Conservation (phyloP, 768 basidiomycete species). For the Kwoniella sp. region DNA sequence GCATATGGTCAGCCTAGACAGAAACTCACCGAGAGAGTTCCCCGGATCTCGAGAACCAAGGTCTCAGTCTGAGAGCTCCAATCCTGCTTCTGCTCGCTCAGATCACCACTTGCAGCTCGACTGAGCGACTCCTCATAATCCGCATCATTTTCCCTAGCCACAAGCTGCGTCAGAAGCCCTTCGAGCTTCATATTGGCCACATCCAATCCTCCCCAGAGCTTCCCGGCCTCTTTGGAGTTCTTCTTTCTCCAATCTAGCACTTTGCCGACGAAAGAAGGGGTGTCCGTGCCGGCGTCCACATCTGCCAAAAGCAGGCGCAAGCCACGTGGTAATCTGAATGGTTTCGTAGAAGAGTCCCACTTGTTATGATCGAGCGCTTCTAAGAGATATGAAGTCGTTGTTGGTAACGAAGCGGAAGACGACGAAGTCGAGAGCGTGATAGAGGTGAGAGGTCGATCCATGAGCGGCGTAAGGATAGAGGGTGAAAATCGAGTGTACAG, state of each 20-base stretch:
- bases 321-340: constrained; percentile 80
- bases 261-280: constrained; percentile 87
- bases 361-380: constrained; percentile 44
- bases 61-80: neutral
- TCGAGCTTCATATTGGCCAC: constrained; percentile 32
- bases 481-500: constrained; percentile 77
- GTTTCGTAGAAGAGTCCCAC: constrained; percentile 73
- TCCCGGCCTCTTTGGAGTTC: constrained; percentile 60
- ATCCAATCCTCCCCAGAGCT: constrained; percentile 36
- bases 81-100: neutral
- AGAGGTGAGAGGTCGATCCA: constrained; percentile 20
- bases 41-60: constrained; percentile 1
- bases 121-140: constrained; percentile 26
- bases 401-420: neutral
- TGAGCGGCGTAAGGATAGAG: constrained; percentile 50
- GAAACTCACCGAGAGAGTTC: constrained; percentile 19
- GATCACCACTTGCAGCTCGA: neutral
- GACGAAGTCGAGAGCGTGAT: constrained; percentile 7
- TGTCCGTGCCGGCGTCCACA: constrained; percentile 93
- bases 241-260: constrained; percentile 86
- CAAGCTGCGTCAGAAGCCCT: constrained; percentile 28
- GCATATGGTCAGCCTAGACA: no score
- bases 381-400: constrained; percentile 7
- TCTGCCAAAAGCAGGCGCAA: constrained; percentile 88
- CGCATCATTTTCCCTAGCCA: constrained; percentile 22